phyloP scores from a whole-genome alignment of 768 basidiomycete genomes.

The Leucosporidium yakuticum region DNA sequence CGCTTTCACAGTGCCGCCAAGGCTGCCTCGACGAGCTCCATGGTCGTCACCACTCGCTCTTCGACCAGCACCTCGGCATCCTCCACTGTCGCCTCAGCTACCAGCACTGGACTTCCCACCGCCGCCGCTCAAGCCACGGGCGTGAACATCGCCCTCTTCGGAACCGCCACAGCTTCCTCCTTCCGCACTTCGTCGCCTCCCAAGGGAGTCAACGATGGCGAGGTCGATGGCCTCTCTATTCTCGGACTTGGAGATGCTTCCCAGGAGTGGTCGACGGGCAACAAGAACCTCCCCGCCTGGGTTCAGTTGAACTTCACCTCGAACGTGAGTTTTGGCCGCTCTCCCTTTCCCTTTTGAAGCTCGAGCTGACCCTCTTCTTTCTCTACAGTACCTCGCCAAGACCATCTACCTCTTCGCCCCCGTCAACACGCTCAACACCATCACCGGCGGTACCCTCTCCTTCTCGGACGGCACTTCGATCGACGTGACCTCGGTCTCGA shows the following conservation, averaged over 20 bases:
- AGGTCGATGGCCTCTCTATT: neutral
- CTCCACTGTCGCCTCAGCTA: too few relatives aligned
- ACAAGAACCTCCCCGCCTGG: neutral
- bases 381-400: neutral
- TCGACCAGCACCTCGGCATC: neutral
- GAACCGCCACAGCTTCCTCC: neutral
- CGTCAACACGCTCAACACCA: neutral
- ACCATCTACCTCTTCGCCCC: neutral
- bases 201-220: slow-evolving; percentile 1
- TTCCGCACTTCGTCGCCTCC: neutral
- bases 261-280: neutral
- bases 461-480: neutral
- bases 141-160: neutral
- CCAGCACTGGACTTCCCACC: neutral
- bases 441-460: neutral
- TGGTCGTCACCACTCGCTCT: neutral
- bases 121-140: neutral
- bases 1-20: neutral
- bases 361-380: too few relatives aligned
- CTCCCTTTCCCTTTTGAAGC: too few relatives aligned
- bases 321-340: neutral
- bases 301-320: neutral
- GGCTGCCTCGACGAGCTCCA: neutral
- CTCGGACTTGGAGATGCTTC: neutral
- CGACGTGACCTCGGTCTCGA: neutral